Evolutionary conservation across 768 basidiomycete genomes (phyloP).

Genomic region (Hortiboletus flavorubellus): DNA sequence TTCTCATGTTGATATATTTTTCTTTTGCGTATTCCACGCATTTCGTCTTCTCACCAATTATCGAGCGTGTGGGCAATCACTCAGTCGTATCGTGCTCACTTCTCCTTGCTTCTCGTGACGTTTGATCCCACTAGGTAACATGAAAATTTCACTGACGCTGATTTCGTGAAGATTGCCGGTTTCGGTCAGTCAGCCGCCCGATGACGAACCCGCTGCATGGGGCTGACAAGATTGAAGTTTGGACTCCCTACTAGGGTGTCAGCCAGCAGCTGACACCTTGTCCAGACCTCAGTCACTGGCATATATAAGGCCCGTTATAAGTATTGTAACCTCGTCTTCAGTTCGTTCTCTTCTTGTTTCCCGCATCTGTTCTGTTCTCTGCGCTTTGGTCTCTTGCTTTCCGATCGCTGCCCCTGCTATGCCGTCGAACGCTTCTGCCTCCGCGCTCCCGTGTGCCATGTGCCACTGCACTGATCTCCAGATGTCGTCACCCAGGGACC

Average conservation of each 20-base stretch:
- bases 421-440: neutral
- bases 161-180: neutral
- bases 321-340: neutral
- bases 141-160: neutral
- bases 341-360: neutral
- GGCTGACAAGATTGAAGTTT: neutral
- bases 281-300: neutral
- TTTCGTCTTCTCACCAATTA: conserved; percentile 1
- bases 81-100: neutral
- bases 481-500: neutral
- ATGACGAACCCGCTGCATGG: neutral
- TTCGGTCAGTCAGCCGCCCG: neutral
- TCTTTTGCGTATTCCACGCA: conserved; percentile 1
- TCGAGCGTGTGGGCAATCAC: neutral
- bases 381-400: neutral
- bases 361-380: neutral
- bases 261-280: neutral
- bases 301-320: conserved; percentile 4
- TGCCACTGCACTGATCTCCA: neutral
- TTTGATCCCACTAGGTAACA: neutral
- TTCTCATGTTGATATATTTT: conserved; percentile 9
- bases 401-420: conserved; percentile 1
- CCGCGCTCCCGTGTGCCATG: neutral
- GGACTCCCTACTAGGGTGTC: neutral
- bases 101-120: neutral